A percentile compares a stretch with the other conserved stretches of the same genome.
Evolutionary conservation across 1,284 basidiomycete species (phyloP).

Genomic region (Entoloma clypeatum): DNA sequence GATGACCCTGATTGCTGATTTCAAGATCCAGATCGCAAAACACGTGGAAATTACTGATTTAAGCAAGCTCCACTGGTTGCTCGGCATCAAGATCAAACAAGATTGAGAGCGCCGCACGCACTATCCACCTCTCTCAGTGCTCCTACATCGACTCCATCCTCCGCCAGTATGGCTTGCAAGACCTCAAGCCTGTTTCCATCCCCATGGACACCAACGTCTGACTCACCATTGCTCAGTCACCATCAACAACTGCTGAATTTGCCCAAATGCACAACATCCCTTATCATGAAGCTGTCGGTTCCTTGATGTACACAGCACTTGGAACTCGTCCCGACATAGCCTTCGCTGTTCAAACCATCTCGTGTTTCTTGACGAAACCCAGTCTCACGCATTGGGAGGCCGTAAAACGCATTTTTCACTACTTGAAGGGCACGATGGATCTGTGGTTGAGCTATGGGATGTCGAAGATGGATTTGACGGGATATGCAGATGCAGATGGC

Average conservation of each 20-base stretch:
- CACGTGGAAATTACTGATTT: too few species aligned
- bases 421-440: slow-evolving; percentile 25
- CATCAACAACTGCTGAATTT: slow-evolving; percentile 1
- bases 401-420: slow-evolving; percentile 21
- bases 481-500: slow-evolving; percentile 27
- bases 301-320: slow-evolving; percentile 30
- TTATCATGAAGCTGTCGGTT: too few species aligned
- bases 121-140: too few species aligned
- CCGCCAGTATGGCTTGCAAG: slow-evolving; percentile 10
- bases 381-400: slow-evolving; percentile 25
- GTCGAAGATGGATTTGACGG: slow-evolving; percentile 13
- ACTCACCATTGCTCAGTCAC: not conserved
- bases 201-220: too few species aligned
- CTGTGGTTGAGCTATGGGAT: slow-evolving; percentile 20
- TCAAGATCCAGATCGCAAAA: too few species aligned
- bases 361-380: slow-evolving; percentile 22
- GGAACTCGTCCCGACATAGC: slow-evolving; percentile 30
- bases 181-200: too few species aligned
- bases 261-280: slow-evolving; percentile 21
- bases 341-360: slow-evolving; percentile 22
- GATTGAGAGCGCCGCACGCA: too few species aligned
- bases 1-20: too few species aligned
- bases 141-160: slow-evolving; percentile 18
- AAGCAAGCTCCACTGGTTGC: too few species aligned
- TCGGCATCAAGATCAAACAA: too few species aligned